A percentile compares a stretch with the other conserved stretches of the same genome.
phyloP scores from a whole-genome alignment of 257 asterid genomes.

The Solanum neorickii region DNA sequence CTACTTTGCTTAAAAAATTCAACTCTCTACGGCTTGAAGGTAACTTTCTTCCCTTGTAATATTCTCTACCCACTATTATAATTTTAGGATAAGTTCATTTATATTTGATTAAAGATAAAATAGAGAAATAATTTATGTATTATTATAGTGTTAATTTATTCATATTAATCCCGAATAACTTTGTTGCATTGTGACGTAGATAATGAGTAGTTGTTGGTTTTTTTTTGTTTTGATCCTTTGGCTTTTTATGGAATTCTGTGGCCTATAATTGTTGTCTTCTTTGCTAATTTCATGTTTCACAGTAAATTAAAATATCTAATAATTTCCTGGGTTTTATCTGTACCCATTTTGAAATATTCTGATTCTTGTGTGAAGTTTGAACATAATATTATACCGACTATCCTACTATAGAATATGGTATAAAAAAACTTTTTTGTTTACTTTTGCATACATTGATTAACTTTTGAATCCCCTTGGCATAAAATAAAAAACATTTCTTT shows the following conservation, averaged over 20 bases:
- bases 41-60: neutral
- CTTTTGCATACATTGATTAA: no score
- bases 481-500: no score
- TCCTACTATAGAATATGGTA: neutral
- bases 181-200: neutral
- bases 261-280: neutral
- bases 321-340: neutral
- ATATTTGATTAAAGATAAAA: neutral
- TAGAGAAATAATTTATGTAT: neutral
- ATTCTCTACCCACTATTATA: neutral
- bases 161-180: neutral
- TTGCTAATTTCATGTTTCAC: neutral
- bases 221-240: no score
- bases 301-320: no score
- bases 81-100: no score
- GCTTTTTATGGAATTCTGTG: no score
- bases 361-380: neutral
- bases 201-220: neutral
- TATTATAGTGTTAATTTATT: no score
- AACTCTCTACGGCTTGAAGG: neutral
- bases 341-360: neutral
- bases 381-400: no score
- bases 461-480: no score
- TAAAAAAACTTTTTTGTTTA: no score
- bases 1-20: neutral